These are phyloP conservation scores for Clavispora santaluciae DNA, from an alignment of 805 yeast species.

Conservation along the genomic window DNA sequence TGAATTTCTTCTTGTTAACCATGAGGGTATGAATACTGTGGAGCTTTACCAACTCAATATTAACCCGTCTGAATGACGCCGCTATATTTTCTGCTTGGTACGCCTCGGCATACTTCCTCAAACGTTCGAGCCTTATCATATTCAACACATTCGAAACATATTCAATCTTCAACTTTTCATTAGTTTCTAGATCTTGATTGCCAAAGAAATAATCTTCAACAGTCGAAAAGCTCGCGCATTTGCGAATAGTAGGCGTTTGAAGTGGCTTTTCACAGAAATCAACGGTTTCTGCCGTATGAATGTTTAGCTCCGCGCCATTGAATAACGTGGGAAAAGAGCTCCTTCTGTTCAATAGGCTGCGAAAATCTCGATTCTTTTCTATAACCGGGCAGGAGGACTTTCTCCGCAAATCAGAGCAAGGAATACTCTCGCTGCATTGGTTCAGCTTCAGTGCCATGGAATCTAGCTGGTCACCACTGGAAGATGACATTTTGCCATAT, in stretches of 20 bases:
- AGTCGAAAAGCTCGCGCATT: slow-evolving; percentile 22
- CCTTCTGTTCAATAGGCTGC: slow-evolving; percentile 24
- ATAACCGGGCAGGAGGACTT: background rate
- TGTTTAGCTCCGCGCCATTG: slow-evolving; percentile 14
- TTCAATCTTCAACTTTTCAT: slow-evolving; percentile 7
- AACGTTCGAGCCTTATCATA: slow-evolving; percentile 2
- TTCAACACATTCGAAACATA: slow-evolving; percentile 3
- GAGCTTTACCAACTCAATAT: slow-evolving; percentile 27
- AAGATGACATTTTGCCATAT: background rate
- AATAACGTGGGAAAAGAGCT: slow-evolving; percentile 28
- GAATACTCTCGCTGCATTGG: background rate
- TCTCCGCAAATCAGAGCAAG: slow-evolving; percentile 1
- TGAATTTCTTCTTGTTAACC: slow-evolving; percentile 18
- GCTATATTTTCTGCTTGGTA: slow-evolving; percentile 10
- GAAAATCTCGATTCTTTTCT: slow-evolving; percentile 2
- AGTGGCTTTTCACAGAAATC: slow-evolving; percentile 5
- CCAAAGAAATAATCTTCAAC: slow-evolving; percentile 14
- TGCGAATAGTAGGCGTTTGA: slow-evolving; percentile 3
- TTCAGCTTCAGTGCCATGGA: background rate
- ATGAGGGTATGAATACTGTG: slow-evolving; percentile 24
- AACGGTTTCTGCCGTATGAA: slow-evolving; percentile 18
- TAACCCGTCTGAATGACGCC: slow-evolving; percentile 23
- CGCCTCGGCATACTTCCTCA: background rate
- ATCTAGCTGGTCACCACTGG: background rate
- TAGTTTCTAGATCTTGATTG: background rate